Evolutionary conservation across 169 alveolate species (phyloP), one percentile per base, ranked within the genome.

Genomic region (Eimeria brunetti): DNA sequence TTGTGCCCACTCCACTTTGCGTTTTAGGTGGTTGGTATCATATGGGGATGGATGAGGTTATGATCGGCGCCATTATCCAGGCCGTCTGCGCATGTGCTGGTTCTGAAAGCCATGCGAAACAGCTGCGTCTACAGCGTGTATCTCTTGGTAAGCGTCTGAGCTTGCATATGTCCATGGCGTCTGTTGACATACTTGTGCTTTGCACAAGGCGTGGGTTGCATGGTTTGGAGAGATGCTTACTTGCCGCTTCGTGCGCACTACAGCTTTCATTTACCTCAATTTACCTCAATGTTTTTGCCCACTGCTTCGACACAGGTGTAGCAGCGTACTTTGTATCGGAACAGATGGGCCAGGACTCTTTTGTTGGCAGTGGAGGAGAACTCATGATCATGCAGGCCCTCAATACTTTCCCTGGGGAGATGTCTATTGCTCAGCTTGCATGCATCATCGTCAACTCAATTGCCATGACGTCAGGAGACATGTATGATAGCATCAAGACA

Each of bases 121-220:
- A 97, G 84, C 94, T 97, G 53, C 97, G 98, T n/a, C 93, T 97
- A 8, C 97, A 96, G 97, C 94, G 98, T 33, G 97, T 96, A 38
- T 95, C 96, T 64, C 94, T 97, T 53, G 98, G 92, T 86, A 62
- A 60, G 92, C 62, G 20, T 12, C 80, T 36, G 5, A 27, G 67
- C 64, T 11, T 27, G 69, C 27, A 14, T 78, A 11, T 78, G 11
- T 51, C 67, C 38, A 20, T 0, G 33, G 5, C 44, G 9, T 33
- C 18, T 41, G 36, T 8, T 5, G 49, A 33, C 16, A 46, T 46
- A 18, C 4, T 20, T 46, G 67, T n/a, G 83, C 20, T 38, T 67
- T 12, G 44, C 78, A n/a, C 0, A 1, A 3, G 53, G 51, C 7
- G 56, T 38, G 83, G 53, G 18, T 73, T 38, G n/a, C 83, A 18